Base-by-base conservation (phyloP, 2,329 filamentous ascomycete species). In the Aspergillus niger region DNA sequence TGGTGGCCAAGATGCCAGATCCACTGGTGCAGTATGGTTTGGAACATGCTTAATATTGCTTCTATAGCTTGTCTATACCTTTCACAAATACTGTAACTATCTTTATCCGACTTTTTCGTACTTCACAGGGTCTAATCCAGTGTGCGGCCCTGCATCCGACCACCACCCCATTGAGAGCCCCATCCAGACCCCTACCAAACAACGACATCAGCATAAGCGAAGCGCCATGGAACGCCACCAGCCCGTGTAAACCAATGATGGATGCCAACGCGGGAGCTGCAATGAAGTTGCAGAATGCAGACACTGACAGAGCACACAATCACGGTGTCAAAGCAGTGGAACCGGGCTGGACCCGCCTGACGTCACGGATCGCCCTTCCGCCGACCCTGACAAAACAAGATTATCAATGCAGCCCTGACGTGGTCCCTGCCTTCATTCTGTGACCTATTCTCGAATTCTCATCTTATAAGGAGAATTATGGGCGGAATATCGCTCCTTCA, bases 301-400 rank as follows among this genome's bases (percentile, higher is more conserved):
- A 22, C 5, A 22, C 41, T 24, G 39, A 15, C 26, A 20, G 20
- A 20, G 20, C 20, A 20, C 20, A 11, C 8, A 28, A 28, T 5
- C 4, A 30, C 28, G 5, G 28, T 30, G 3, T 4, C 10, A 30
- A 32, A 36, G 26, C 47, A 17, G 47, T 50, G 47, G 47, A 50
- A 36, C 30, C 26, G 24, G 47, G 24, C 47, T 30, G 47, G 26
- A 20, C n/a, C 32, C 17, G 10, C 5, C 53, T 55, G 53, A 55
- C 53, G 53, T 55, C 53, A 55, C 53, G 36, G 51, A 41, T 55
- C 24, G 53, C 39, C 53, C 39, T 20, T 17, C 53, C 53, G 30
- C 24, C 20, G 39, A 55, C 53, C 53, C 53, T 55, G 47, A 50
- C 47, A 50, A 50, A 50, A 50, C 47, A 50, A 50, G 47, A 50